phyloP scores from a whole-genome alignment of 1,139 yeast genomes.

The Meyerozyma sp. region DNA sequence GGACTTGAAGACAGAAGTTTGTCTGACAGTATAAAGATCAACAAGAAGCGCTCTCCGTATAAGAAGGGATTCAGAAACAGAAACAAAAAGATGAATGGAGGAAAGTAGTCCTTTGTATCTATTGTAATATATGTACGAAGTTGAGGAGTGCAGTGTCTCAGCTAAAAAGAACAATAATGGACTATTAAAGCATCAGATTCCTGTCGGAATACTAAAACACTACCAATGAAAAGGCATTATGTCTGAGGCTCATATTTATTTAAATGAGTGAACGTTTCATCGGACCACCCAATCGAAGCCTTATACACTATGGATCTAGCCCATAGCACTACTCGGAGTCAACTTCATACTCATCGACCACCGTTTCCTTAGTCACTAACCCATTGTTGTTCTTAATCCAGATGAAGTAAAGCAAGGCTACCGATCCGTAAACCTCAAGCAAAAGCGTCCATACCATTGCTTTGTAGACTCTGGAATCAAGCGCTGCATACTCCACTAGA shows the following conservation, averaged over 20 bases:
- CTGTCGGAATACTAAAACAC: neutral
- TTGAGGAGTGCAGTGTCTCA: too few relatives aligned
- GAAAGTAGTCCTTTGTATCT: slow-evolving; percentile 3
- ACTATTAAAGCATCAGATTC: too few relatives aligned
- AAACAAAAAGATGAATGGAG: slow-evolving; percentile 10
- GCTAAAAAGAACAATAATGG: neutral
- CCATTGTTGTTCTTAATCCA: slow-evolving; percentile 36
- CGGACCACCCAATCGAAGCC: too few relatives aligned
- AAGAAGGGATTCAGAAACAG: slow-evolving; percentile 9
- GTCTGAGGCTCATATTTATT: too few relatives aligned
- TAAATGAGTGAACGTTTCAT: too few relatives aligned
- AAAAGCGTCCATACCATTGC: neutral
- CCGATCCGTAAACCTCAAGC: slow-evolving; percentile 3
- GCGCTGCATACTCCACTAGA: neutral
- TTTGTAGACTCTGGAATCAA: neutral
- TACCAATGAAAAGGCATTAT: too few relatives aligned
- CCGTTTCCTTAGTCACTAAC: slow-evolving; percentile 19
- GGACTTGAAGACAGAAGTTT: slow-evolving; percentile 45
- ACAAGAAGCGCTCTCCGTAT: slow-evolving; percentile 5
- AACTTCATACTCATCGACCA: neutral
- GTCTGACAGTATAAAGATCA: slow-evolving; percentile 10
- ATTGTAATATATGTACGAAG: neutral
- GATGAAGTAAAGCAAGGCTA: slow-evolving; percentile 22
- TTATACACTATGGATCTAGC: too few relatives aligned
- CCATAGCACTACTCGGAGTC: neutral